Conservation (phyloP, 1,284 basidiomycete genomes). For the Gymnopus androsaceus region DNA sequence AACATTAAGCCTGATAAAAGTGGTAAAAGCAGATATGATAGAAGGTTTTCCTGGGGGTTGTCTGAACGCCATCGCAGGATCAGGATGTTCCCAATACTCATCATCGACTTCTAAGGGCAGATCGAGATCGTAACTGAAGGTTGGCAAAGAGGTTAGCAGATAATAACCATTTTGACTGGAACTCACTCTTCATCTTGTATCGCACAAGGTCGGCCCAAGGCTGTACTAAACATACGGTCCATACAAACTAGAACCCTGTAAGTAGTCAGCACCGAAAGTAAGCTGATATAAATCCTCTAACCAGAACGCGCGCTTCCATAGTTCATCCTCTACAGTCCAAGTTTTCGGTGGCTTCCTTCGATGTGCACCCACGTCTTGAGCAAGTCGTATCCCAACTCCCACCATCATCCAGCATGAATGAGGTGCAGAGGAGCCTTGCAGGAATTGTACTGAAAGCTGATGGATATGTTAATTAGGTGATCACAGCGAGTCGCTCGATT, state of each 20-base stretch:
- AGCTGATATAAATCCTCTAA: constrained; percentile 28
- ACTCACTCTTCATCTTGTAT: constrained; percentile 85
- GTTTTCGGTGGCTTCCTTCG: constrained; percentile 44
- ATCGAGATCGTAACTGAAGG: constrained; percentile 69
- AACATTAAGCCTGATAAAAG: constrained; percentile 61
- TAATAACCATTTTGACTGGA: background rate
- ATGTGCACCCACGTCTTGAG: constrained; percentile 72
- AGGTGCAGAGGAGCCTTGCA: constrained; percentile 64
- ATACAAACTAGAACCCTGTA: constrained; percentile 61
- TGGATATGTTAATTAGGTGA: background rate
- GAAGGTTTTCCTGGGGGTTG: constrained; percentile 62
- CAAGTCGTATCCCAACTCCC: constrained; percentile 69
- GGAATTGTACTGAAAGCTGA: constrained; percentile 47
- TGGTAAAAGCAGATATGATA: constrained; percentile 55
- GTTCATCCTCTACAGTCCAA: constrained; percentile 57
- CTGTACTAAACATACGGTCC: constrained; percentile 67
- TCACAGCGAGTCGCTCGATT: background rate
- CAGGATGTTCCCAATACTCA: constrained; percentile 70
- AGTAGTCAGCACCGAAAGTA: background rate
- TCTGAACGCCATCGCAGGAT: constrained; percentile 51
- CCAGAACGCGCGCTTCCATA: constrained; percentile 85
- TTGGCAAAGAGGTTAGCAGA: background rate
- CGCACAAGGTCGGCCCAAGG: constrained; percentile 78
- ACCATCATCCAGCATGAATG: constrained; percentile 74
- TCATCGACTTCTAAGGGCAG: constrained; percentile 75